phyloP scores from a whole-genome alignment of 768 basidiomycete species.

The Tephrocybe sp. region DNA sequence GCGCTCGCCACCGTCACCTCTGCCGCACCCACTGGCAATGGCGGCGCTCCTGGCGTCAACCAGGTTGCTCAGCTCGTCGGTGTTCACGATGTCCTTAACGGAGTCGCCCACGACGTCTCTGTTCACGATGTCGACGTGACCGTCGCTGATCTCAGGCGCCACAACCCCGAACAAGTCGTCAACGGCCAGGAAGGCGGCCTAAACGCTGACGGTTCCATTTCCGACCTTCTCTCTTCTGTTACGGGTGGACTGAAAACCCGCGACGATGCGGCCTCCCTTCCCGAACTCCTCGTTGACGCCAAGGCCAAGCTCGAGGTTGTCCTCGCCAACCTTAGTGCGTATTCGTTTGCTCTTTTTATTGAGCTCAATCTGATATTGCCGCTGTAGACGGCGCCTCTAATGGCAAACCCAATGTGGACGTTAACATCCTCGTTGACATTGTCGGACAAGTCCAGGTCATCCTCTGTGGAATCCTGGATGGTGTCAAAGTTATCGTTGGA shows the following conservation, averaged over 20 bases:
- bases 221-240: background rate
- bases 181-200: background rate
- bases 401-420: background rate
- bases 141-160: background rate
- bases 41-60: no score
- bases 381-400: background rate
- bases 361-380: no score
- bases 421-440: background rate
- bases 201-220: background rate
- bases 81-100: background rate
- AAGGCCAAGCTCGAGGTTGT: background rate
- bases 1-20: slow-evolving; percentile 15
- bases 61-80: background rate
- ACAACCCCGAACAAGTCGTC: background rate
- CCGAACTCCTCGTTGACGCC: background rate
- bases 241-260: background rate
- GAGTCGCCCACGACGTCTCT: background rate
- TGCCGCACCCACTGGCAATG: slow-evolving; percentile 11
- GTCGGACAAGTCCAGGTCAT: no score
- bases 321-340: background rate
- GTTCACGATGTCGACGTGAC: background rate
- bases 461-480: no score
- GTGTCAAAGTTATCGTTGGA: background rate
- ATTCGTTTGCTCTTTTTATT: background rate
- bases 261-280: background rate